Conservation (phyloP, 352 stramenopile species). For the Aphanomyces euteiches region DNA sequence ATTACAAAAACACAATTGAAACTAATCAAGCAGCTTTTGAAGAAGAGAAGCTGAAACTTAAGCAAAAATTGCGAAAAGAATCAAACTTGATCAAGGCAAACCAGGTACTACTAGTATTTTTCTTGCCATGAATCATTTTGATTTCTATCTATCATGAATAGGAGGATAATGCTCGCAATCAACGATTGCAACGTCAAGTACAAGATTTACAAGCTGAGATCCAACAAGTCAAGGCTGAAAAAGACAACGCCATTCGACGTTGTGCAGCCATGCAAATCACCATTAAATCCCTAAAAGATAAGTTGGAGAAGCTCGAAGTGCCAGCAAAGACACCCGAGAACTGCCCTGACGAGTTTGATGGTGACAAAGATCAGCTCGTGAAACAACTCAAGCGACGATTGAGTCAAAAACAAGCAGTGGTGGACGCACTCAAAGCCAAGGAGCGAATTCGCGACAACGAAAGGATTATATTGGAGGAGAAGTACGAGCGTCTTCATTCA, state of each 20-base stretch:
- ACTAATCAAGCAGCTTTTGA: neutral
- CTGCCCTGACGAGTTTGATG: too few species aligned
- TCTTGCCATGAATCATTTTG: too few species aligned
- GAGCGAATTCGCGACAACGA: neutral
- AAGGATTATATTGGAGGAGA: neutral
- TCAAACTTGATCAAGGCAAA: too few species aligned
- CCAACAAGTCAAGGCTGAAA: neutral
- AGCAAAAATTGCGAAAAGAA: neutral
- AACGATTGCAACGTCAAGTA: conserved; percentile 1
- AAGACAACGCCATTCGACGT: neutral
- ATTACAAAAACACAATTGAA: conserved; percentile 16
- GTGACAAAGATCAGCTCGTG: neutral
- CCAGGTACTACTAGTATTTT: too few species aligned
- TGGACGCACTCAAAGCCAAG: conserved; percentile 18
- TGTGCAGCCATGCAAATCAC: neutral
- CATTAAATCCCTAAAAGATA: neutral
- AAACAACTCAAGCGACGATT: conserved; percentile 21
- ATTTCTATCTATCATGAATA: neutral
- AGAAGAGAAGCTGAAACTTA: neutral
- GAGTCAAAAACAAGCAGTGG: conserved; percentile 9
- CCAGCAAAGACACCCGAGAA: neutral
- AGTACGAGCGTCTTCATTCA: neutral
- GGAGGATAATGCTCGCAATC: neutral
- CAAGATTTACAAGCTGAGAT: conserved; percentile 17
- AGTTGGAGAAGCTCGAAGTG: neutral